phyloP scores from a whole-genome alignment of 2,329 filamentous ascomycete species.

The Hypoxylon sp. region DNA sequence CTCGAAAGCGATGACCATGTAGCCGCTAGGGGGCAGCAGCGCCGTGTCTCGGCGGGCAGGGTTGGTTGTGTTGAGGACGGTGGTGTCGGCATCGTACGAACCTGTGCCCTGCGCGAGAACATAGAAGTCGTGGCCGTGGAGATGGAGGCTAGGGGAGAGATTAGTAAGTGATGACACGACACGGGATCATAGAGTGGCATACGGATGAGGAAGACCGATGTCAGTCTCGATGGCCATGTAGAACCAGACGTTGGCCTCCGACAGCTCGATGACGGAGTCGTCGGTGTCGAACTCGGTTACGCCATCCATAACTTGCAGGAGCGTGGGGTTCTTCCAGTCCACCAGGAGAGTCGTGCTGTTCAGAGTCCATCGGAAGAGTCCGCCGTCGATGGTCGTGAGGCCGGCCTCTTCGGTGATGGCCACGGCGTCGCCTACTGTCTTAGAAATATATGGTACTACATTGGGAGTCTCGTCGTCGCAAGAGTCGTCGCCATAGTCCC shows the following conservation, averaged over 20 bases:
- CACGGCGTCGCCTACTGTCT: conserved; percentile 50
- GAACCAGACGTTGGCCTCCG: conserved; percentile 49
- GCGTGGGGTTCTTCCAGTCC: conserved; percentile 61
- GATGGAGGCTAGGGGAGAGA: conserved; percentile 53
- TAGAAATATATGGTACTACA: conserved; percentile 52
- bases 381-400: conserved; percentile 41
- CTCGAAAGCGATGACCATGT: conserved; percentile 62
- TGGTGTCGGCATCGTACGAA: conserved; percentile 47
- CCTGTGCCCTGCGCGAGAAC: conserved; percentile 52
- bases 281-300: conserved; percentile 44
- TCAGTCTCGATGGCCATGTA: conserved; percentile 51
- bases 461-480: conserved; percentile 53
- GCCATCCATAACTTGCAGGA: conserved; percentile 48
- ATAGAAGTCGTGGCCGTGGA: conserved; percentile 59
- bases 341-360: conserved; percentile 60
- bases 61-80: conserved; percentile 54
- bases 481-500: conserved; percentile 39
- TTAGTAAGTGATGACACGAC: conserved; percentile 7
- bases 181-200: conserved; percentile 11
- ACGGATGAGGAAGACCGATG: conserved; percentile 45
- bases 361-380: conserved; percentile 61
- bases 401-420: conserved; percentile 45
- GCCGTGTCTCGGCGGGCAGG: conserved; percentile 63
- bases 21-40: conserved; percentile 58
- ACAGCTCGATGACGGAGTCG: conserved; percentile 49